Evolutionary conservation across 108 stramenopile species (phyloP).

Genomic region (Hondaea fermentalgiana): DNA sequence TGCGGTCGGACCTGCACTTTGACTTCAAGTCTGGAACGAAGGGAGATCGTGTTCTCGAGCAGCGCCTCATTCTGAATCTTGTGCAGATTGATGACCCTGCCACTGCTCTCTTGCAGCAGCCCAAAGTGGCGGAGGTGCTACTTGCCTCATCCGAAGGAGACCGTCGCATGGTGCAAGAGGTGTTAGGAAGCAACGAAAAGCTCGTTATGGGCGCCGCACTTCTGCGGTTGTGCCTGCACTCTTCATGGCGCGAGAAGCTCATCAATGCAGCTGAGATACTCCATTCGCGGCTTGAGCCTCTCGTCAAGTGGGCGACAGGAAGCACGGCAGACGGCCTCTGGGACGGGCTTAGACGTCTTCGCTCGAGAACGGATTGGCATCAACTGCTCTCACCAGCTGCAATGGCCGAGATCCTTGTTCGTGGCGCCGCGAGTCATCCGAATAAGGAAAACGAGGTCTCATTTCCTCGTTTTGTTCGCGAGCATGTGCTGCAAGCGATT

Average conservation of each 20-base stretch:
- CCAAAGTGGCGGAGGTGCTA: not conserved
- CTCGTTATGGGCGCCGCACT: slow-evolving; percentile 19
- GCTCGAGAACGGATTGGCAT: not conserved
- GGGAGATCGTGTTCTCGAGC: not conserved
- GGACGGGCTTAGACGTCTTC: not conserved
- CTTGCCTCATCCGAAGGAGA: not conserved
- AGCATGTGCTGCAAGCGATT: not conserved
- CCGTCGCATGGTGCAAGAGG: not conserved
- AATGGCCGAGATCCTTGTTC: not conserved
- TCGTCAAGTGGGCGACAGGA: slow-evolving; percentile 9
- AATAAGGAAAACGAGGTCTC: not conserved
- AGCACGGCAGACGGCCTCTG: not conserved
- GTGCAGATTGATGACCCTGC: not conserved
- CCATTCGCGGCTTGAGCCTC: not conserved
- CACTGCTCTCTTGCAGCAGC: not conserved
- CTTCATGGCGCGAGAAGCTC: slow-evolving; percentile 14
- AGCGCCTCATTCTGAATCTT: not conserved
- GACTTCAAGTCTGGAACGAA: not conserved
- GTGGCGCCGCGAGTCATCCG: not conserved
- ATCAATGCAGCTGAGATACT: not conserved
- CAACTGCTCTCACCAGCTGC: not conserved
- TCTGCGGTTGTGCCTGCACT: not conserved
- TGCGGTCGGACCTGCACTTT: not conserved
- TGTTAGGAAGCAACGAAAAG: not conserved
- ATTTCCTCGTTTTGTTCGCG: slow-evolving; percentile 6